Conservation (phyloP, 73 alveolate species). For the Breviolum minutum region DNA sequence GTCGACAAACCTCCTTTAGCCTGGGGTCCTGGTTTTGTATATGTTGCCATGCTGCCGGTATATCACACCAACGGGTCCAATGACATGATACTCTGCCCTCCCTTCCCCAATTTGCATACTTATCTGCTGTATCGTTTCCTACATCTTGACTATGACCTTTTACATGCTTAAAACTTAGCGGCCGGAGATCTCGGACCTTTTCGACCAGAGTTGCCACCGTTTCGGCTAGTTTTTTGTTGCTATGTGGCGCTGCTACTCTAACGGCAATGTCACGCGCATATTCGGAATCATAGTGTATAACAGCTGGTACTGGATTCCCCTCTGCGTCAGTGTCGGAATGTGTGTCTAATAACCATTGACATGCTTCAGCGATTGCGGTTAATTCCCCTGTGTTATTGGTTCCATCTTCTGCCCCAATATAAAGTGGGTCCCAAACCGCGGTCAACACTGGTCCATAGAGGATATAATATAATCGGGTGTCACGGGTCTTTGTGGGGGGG, state of each 20-base stretch:
- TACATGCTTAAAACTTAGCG: not conserved
- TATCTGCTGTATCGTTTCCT: not conserved
- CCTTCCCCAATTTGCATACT: not conserved
- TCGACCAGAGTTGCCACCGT: not conserved
- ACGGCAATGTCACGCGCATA: not conserved
- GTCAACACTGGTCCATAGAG: not conserved
- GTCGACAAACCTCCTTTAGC: not conserved
- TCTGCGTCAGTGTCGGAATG: not conserved
- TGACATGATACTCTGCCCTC: not conserved
- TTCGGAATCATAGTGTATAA: not conserved
- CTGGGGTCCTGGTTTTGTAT: not conserved
- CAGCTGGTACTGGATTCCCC: not conserved
- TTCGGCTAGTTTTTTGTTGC: not conserved
- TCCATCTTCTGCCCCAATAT: not conserved
- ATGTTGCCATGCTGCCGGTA: not conserved
- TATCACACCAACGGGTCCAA: conserved; percentile 4
- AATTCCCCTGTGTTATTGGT: conserved; percentile 55
- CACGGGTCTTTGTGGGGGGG: not conserved
- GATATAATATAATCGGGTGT: not conserved
- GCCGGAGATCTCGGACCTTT: not conserved
- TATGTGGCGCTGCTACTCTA: not conserved
- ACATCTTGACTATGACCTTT: not conserved
- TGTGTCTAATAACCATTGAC: not conserved
- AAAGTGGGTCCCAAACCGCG: conserved; percentile 2
- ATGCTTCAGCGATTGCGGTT: not conserved